These are phyloP conservation scores for Linnemannia zychae DNA, from an alignment of 192 early-diverging fungal genomes.

Conservation along the genomic window DNA sequence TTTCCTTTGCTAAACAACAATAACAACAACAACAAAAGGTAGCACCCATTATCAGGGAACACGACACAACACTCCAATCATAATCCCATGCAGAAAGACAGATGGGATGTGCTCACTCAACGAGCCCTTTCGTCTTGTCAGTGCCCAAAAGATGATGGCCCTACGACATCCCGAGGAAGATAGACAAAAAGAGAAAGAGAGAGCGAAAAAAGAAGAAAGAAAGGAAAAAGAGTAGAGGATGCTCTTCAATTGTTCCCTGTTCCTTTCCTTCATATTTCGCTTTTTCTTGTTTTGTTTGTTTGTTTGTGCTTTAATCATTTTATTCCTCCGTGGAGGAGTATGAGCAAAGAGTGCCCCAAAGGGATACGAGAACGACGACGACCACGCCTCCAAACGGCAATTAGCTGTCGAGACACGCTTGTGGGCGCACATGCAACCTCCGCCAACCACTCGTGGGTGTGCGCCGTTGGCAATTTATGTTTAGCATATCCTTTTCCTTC, in stretches of 20 bases:
- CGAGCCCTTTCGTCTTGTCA: background rate
- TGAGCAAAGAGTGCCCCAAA: background rate
- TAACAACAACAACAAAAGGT: background rate
- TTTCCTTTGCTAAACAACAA: no score
- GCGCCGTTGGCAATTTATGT: background rate
- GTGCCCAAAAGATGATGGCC: background rate
- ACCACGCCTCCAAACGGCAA: background rate
- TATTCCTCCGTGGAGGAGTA: background rate
- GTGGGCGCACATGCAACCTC: background rate
- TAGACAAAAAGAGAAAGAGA: background rate
- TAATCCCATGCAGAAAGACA: background rate
- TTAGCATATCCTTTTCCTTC: background rate
- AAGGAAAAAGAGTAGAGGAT: background rate
- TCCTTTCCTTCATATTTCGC: background rate
- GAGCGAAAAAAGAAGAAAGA: background rate
- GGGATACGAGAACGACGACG: background rate
- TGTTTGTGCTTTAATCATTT: background rate
- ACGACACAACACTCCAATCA: background rate
- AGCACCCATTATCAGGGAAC: background rate
- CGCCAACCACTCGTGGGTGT: conserved; percentile 1
- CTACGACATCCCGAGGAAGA: conserved; percentile 8
- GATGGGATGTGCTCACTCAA: background rate
- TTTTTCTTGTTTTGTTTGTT: background rate
- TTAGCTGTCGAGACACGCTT: background rate
- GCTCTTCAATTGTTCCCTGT: background rate